These are phyloP conservation scores for Citrus mangshanensis DNA, from an alignment of 345 rosid species.

Conservation along the genomic window DNA sequence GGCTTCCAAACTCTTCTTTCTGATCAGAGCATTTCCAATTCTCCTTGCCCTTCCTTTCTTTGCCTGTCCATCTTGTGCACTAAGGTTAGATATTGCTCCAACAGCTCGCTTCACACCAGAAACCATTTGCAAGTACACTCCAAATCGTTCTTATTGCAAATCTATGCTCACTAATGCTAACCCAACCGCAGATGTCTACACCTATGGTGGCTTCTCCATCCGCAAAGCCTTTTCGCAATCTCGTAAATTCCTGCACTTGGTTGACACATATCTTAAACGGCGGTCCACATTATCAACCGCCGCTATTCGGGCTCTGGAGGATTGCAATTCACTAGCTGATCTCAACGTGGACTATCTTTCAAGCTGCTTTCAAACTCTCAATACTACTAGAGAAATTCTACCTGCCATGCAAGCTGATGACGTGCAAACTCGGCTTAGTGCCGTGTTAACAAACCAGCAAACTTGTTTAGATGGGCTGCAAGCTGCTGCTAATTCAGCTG, in stretches of 20 bases:
- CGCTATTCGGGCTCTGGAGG: constrained; percentile 65
- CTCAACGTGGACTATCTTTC: constrained; percentile 55
- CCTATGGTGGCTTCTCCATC: constrained; percentile 54
- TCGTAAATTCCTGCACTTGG: constrained; percentile 38
- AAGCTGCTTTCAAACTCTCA: constrained; percentile 43
- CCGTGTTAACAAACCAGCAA: constrained; percentile 71
- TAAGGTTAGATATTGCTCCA: constrained; percentile 4
- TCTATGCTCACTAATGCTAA: constrained; percentile 44
- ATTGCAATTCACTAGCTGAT: constrained; percentile 54
- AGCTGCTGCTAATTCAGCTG: constrained; percentile 39
- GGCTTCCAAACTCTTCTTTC: constrained; percentile 21
- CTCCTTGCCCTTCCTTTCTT: constrained; percentile 28
- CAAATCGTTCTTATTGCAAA: constrained; percentile 59
- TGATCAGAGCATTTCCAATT: neutral
- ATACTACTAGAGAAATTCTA: constrained; percentile 31
- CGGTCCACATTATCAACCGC: constrained; percentile 34
- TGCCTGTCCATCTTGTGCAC: constrained; percentile 18
- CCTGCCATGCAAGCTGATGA: constrained; percentile 52
- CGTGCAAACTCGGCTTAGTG: constrained; percentile 63
- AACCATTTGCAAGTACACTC: constrained; percentile 50
- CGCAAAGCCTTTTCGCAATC: constrained; percentile 61
- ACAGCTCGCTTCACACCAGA: constrained; percentile 26
- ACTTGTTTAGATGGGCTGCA: constrained; percentile 71
- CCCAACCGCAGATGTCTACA: constrained; percentile 43
- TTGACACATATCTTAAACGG: constrained; percentile 50